Conservation (phyloP, 2,329 filamentous ascomycete species). For the Fusarium musae region DNA sequence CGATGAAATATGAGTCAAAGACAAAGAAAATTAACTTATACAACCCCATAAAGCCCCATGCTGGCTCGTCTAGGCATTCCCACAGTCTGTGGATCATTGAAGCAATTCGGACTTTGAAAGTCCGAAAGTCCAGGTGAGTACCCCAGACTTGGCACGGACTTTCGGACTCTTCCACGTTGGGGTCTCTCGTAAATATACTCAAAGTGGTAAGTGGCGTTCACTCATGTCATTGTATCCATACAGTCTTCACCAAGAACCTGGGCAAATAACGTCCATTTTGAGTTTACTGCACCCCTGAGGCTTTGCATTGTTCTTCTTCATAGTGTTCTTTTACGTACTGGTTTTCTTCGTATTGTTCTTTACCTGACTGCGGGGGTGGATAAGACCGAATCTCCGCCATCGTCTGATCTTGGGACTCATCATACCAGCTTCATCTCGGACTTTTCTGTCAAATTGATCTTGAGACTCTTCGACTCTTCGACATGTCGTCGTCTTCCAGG, state of each 20-base stretch:
- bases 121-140: conserved; percentile 25
- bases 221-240: too few relatives aligned
- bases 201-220: neutral
- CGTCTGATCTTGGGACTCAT: neutral
- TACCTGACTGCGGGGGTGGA: conserved; percentile 9
- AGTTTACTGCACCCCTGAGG: neutral
- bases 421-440: neutral
- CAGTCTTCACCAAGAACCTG: neutral
- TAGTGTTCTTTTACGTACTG: conserved; percentile 11
- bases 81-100: conserved; percentile 32
- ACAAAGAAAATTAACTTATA: conserved; percentile 19
- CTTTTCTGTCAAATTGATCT: conserved; percentile 1
- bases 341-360: neutral
- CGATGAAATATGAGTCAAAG: neutral
- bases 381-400: conserved; percentile 27
- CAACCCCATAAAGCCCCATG: conserved; percentile 4
- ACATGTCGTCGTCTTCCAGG: conserved; percentile 25
- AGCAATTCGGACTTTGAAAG: conserved; percentile 36
- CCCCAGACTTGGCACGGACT: conserved; percentile 1
- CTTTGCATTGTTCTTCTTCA: conserved; percentile 22
- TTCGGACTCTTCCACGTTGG: conserved; percentile 17
- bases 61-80: neutral
- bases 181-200: conserved; percentile 15
- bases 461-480: neutral
- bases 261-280: conserved; percentile 11